Evolutionary conservation across 352 stramenopile species (phyloP), one percentile per base, ranked within the genome.

Genomic region (Phytophthora meadii): DNA sequence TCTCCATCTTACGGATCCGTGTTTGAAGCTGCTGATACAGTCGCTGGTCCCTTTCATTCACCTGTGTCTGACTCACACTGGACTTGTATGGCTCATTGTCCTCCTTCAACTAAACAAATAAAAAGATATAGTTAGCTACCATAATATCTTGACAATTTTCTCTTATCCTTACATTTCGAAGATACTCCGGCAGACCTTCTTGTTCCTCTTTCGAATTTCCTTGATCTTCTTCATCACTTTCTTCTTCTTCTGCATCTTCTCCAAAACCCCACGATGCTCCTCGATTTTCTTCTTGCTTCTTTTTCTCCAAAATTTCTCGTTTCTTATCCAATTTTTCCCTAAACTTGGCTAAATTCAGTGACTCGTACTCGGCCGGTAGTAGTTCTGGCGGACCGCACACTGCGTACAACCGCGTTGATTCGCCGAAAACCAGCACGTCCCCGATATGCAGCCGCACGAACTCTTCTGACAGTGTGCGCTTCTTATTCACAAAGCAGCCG

Each of bases 401-500:
- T 0, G 77, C 82, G 59, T 97, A 96, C 44, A 94, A 73, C 24
- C 90, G 70, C 55, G 88, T 94, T 3, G 87, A 96, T 52, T 94
- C 88, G n/a, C 87, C 90, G 72, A 97, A 97, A 15, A 77, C 83
- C 12, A 97, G 15, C 39, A 97, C 65, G 70, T 97, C 90, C 28
- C 90, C 90, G 40, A 96, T 82, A 54, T 90, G 70, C 41, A 97
- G 61, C 6, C 74, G 74, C 64, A 81, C 60, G 52, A 87, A 94
- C 30, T 89, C 71, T 4, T 75, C 59, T 2, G 78, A 34, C 9
- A 54, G 11, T 8, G 83, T 44, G 8, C 83, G 79, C 28, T 79
- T 79, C 72, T 97, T 97, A 65, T 97, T 97, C 34, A 97, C 70
- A 41, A 84, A 90, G 45, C 84, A 95, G 36, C 90, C 90, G 56